Percentiles rank a stretch among this genome's conserved stretches.
Evolutionary conservation across 176 grass and related monocot genomes (phyloP).

Genomic region (Elaeis guineensis): DNA sequence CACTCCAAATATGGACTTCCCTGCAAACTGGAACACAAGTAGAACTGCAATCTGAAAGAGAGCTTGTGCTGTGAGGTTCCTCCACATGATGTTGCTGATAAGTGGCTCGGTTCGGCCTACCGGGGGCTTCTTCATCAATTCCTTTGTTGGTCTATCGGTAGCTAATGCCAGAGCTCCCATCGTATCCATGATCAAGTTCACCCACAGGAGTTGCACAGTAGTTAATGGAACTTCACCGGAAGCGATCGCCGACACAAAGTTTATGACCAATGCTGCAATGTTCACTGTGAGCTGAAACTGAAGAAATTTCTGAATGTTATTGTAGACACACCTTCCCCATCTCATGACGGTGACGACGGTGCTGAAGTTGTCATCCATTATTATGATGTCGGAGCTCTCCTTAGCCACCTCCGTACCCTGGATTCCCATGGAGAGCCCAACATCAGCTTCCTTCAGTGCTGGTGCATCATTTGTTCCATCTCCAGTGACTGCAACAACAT

Average conservation of each 20-base stretch:
- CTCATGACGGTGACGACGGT: constrained; percentile 64
- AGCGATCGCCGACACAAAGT: constrained; percentile 42
- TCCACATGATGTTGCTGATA: constrained; percentile 88
- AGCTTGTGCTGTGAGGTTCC: constrained; percentile 54
- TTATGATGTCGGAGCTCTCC: constrained; percentile 78
- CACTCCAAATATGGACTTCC: constrained; percentile 19
- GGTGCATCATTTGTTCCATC: constrained; percentile 78
- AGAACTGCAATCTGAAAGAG: constrained; percentile 55
- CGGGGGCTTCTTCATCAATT: constrained; percentile 45
- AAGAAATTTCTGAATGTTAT: constrained; percentile 79
- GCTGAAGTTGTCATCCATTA: constrained; percentile 77
- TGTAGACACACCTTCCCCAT: constrained; percentile 83
- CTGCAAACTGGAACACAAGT: constrained; percentile 42
- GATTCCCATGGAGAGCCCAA: constrained; percentile 71
- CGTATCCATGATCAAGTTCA: constrained; percentile 83
- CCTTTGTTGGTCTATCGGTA: constrained; percentile 38
- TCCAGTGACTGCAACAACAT: constrained; percentile 72
- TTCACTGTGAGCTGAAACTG: constrained; percentile 93
- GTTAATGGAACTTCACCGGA: constrained; percentile 45
- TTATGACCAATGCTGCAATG: constrained; percentile 44
- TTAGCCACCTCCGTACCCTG: constrained; percentile 90
- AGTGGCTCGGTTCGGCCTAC: constrained; percentile 57
- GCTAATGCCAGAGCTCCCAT: constrained; percentile 71
- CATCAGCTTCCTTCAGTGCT: constrained; percentile 76
- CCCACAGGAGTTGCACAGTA: constrained; percentile 69